Percentiles rank a stretch among this genome's conserved stretches.
Evolutionary conservation across 768 basidiomycete genomes (phyloP).

Genomic region (Boletus speciosus): DNA sequence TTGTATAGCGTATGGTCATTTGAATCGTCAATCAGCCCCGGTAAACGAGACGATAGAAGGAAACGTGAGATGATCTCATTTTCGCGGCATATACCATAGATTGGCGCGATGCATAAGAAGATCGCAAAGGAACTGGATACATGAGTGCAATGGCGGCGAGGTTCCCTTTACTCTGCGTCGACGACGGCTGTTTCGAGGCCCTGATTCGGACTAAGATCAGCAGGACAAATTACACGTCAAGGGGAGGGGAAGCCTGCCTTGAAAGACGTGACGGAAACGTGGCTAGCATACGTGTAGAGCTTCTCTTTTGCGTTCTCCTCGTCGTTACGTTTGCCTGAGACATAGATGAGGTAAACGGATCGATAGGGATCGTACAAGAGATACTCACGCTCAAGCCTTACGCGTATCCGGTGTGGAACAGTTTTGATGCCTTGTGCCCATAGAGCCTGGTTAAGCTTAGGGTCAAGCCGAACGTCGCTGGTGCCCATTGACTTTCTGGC

Average conservation of each 20-base stretch:
- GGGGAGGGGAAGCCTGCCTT: conserved; percentile 54
- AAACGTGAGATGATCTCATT: conserved; percentile 3
- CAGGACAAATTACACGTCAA: neutral
- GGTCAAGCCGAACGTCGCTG: conserved; percentile 88
- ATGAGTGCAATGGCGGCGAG: conserved; percentile 4
- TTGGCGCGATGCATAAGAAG: conserved; percentile 26
- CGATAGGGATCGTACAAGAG: neutral
- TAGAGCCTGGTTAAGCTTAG: conserved; percentile 92
- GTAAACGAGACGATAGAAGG: neutral
- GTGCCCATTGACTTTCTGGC: conserved; percentile 97
- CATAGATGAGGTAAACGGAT: neutral
- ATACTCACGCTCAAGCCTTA: conserved; percentile 87
- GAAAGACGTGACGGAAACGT: conserved; percentile 76
- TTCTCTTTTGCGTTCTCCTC: conserved; percentile 99
- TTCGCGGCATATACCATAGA: conserved; percentile 28
- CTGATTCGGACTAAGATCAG: conserved; percentile 37
- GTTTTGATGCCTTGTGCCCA: conserved; percentile 95
- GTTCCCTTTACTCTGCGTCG: conserved; percentile 64
- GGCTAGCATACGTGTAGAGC: conserved; percentile 86
- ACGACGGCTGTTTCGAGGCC: conserved; percentile 81
- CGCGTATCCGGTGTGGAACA: conserved; percentile 86
- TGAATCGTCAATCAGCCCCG: neutral
- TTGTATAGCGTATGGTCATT: neutral
- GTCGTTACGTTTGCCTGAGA: conserved; percentile 92
- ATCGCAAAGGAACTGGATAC: conserved; percentile 17